Percentiles rank a stretch among this genome's conserved stretches.
Conservation (phyloP, 768 basidiomycete species). For the Sarcomyxa edulis region DNA sequence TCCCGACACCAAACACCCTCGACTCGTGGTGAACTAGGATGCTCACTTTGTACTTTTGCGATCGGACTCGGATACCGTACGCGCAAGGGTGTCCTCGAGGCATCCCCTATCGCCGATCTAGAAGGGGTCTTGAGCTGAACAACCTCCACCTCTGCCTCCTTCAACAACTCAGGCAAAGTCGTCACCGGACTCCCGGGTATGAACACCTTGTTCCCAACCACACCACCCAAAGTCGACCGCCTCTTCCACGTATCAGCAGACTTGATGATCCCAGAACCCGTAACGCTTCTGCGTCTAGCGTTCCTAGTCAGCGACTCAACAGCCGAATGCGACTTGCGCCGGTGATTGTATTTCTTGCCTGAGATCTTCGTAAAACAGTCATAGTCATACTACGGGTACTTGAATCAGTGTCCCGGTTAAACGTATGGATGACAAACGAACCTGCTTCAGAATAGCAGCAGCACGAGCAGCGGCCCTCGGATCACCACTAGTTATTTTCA, state of each 20-base stretch:
- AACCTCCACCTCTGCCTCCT: conserved; percentile 53
- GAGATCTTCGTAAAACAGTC: conserved; percentile 66
- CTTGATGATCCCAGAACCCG: conserved; percentile 27
- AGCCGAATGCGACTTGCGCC: conserved; percentile 25
- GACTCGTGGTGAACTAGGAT: too few relatives aligned
- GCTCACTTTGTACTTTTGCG: too few relatives aligned
- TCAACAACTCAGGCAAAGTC: conserved; percentile 51
- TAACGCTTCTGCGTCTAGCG: conserved; percentile 28
- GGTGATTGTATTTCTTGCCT: conserved; percentile 18
- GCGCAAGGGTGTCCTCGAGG: too few relatives aligned
- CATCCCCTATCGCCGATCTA: too few relatives aligned
- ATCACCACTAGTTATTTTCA: conserved; percentile 82
- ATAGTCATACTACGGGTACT: conserved; percentile 72
- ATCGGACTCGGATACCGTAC: too few relatives aligned
- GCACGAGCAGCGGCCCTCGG: conserved; percentile 85
- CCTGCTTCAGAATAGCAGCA: conserved; percentile 89
- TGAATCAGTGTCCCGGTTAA: conserved; percentile 1
- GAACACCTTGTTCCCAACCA: conserved; percentile 46
- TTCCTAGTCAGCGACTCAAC: conserved; percentile 26
- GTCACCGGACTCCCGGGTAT: conserved; percentile 50
- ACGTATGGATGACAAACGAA: conserved; percentile 25
- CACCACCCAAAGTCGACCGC: conserved; percentile 29
- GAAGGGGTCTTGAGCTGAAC: too few relatives aligned
- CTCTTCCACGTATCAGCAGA: conserved; percentile 10
- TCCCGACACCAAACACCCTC: conserved; percentile 57